Percentiles rank a stretch among this genome's conserved stretches.
Evolutionary conservation across 2,329 filamentous ascomycete genomes (phyloP).

Genomic region (Curvularia verruculosa): DNA sequence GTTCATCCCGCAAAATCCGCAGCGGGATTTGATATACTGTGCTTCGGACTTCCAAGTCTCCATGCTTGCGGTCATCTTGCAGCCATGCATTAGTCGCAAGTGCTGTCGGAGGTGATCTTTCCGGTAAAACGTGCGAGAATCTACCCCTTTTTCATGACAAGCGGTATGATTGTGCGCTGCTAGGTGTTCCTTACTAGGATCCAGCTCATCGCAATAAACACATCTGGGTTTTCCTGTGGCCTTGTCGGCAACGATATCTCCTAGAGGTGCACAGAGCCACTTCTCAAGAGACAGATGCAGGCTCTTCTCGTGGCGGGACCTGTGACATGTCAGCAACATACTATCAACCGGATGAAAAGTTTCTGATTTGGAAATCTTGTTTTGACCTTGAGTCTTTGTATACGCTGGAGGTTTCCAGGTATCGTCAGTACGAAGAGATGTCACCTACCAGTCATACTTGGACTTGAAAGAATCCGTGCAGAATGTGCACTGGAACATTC

Average conservation of each 20-base stretch:
- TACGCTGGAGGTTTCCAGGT: background rate
- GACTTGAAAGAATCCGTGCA: constrained; percentile 49
- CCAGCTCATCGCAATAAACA: constrained; percentile 62
- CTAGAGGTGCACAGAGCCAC: constrained; percentile 64
- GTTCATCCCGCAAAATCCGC: constrained; percentile 59
- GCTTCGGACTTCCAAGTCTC: constrained; percentile 67
- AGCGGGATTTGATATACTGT: constrained; percentile 60
- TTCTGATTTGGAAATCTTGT: background rate
- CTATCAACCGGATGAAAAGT: too few relatives aligned
- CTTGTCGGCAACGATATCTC: constrained; percentile 62
- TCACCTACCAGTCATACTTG: constrained; percentile 49
- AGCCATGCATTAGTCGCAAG: constrained; percentile 64
- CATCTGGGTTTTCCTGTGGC: constrained; percentile 63
- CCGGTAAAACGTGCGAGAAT: constrained; percentile 68
- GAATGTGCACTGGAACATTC: constrained; percentile 49
- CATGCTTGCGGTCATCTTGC: constrained; percentile 67
- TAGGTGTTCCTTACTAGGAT: constrained; percentile 63
- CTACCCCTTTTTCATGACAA: constrained; percentile 70
- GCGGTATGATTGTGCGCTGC: constrained; percentile 65
- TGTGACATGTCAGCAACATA: constrained; percentile 29
- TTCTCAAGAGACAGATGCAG: constrained; percentile 49
- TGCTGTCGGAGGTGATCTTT: constrained; percentile 69
- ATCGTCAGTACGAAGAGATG: background rate
- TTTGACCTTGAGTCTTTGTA: background rate
- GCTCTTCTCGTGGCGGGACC: constrained; percentile 50